Evolutionary conservation across 2,329 filamentous ascomycete species (phyloP).

Genomic region (Penicillium polonicum): DNA sequence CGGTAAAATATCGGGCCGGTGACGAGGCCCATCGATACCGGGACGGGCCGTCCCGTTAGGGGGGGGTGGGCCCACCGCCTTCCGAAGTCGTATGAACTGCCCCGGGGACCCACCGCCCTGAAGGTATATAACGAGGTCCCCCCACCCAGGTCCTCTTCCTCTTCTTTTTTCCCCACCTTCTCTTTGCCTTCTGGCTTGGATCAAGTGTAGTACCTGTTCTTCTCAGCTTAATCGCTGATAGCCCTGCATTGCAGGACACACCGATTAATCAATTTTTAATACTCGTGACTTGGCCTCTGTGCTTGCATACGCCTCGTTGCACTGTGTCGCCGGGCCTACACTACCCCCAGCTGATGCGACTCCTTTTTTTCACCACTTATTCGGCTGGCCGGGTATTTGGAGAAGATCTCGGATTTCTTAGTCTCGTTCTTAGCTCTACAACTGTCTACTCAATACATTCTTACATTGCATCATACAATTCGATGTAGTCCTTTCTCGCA

Average conservation of each 20-base stretch:
- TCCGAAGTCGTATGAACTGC: no score
- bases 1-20: no score
- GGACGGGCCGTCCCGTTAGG: background rate
- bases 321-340: slow-evolving; percentile 74
- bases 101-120: background rate
- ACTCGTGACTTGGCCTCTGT: slow-evolving; percentile 57
- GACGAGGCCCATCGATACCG: no score
- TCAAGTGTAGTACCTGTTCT: slow-evolving; percentile 97
- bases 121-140: background rate
- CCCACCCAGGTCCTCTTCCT: slow-evolving; percentile 32
- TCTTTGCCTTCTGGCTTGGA: slow-evolving; percentile 66
- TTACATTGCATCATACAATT: no score
- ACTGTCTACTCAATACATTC: no score
- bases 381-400: background rate
- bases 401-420: background rate
- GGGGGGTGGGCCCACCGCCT: no score
- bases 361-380: slow-evolving; percentile 52
- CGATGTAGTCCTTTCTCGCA: no score
- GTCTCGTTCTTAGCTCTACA: no score
- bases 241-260: slow-evolving; percentile 64
- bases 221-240: slow-evolving; percentile 95
- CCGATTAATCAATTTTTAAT: slow-evolving; percentile 81
- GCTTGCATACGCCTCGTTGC: slow-evolving; percentile 65
- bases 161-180: slow-evolving; percentile 47
- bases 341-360: slow-evolving; percentile 69